Conservation (phyloP, 768 basidiomycete species). For the Porphyrellus cyaneotinctus region DNA sequence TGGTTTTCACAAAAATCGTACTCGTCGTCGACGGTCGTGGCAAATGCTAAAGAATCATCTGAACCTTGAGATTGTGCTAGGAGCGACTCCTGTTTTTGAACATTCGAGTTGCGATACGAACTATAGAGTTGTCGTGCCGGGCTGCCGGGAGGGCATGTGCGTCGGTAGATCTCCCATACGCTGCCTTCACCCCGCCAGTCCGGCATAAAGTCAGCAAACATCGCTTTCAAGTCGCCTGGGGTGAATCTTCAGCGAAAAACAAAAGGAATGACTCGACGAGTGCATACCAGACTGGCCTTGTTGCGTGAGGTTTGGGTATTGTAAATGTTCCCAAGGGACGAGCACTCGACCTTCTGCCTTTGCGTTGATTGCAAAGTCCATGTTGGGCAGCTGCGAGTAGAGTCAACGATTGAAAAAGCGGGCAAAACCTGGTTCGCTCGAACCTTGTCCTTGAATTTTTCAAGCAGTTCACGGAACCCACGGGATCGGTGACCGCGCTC, state of each 20-base stretch:
- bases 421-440: slow-evolving; percentile 11
- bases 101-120: slow-evolving; percentile 56
- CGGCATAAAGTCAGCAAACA: slow-evolving; percentile 65
- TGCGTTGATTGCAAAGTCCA: slow-evolving; percentile 93
- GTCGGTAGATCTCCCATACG: slow-evolving; percentile 92
- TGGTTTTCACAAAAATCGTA: slow-evolving; percentile 80
- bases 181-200: slow-evolving; percentile 84
- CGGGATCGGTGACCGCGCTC: slow-evolving; percentile 76
- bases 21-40: slow-evolving; percentile 51
- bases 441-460: slow-evolving; percentile 63
- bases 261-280: not conserved
- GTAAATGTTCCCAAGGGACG: slow-evolving; percentile 86
- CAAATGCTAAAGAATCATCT: slow-evolving; percentile 65
- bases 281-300: slow-evolving; percentile 34
- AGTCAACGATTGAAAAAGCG: not conserved
- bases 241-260: not conserved
- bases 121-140: slow-evolving; percentile 80
- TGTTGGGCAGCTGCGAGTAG: slow-evolving; percentile 71
- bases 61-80: slow-evolving; percentile 22
- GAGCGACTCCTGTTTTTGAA: slow-evolving; percentile 26
- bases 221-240: slow-evolving; percentile 47
- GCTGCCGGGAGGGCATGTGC: slow-evolving; percentile 80
- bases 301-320: slow-evolving; percentile 64
- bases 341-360: slow-evolving; percentile 92
- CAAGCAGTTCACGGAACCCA: slow-evolving; percentile 76